A percentile compares a stretch with the other conserved stretches of the same genome.
These are phyloP conservation scores for Tylopilus sp. DNA, from an alignment of 1,284 basidiomycete genomes.

Conservation along the genomic window DNA sequence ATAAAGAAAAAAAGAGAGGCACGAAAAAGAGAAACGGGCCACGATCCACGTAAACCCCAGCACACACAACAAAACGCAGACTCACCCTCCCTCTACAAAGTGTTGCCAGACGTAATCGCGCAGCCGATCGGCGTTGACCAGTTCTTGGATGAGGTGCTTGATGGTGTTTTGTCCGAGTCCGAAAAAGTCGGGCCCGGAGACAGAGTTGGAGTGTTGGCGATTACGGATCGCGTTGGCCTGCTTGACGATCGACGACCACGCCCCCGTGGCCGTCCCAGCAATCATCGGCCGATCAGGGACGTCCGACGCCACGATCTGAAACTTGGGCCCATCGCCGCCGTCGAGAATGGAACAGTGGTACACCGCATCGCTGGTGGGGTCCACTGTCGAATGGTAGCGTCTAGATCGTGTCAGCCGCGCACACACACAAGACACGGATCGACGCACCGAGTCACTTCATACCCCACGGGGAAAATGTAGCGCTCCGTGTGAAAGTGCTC, in stretches of 20 bases:
- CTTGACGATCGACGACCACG: conserved; percentile 78
- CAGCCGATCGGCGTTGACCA: conserved; percentile 65
- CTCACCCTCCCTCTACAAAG: conserved; percentile 78
- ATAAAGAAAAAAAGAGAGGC: no score
- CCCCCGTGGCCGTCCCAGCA: conserved; percentile 79
- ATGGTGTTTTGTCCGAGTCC: conserved; percentile 81
- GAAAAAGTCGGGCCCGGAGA: conserved; percentile 82
- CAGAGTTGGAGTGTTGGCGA: conserved; percentile 76
- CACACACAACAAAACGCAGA: conserved; percentile 31
- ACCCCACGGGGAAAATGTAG: conserved; percentile 82
- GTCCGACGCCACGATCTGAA: conserved; percentile 73
- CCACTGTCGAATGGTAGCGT: conserved; percentile 71
- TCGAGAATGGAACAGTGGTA: conserved; percentile 82
- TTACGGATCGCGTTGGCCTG: conserved; percentile 75
- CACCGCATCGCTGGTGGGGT: conserved; percentile 62
- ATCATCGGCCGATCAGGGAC: conserved; percentile 64
- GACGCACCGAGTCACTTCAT: conserved; percentile 71
- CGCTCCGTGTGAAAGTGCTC: conserved; percentile 82
- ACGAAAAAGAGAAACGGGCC: conserved; percentile 24
- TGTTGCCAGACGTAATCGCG: conserved; percentile 81
- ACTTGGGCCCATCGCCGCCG: conserved; percentile 77
- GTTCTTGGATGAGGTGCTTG: conserved; percentile 79
- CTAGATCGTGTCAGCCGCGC: conserved; percentile 38
- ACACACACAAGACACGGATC: conserved; percentile 1
- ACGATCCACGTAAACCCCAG: no score